These are phyloP conservation scores for Tylopilus sp. DNA, from an alignment of 1,284 basidiomycete genomes.

Conservation along the genomic window DNA sequence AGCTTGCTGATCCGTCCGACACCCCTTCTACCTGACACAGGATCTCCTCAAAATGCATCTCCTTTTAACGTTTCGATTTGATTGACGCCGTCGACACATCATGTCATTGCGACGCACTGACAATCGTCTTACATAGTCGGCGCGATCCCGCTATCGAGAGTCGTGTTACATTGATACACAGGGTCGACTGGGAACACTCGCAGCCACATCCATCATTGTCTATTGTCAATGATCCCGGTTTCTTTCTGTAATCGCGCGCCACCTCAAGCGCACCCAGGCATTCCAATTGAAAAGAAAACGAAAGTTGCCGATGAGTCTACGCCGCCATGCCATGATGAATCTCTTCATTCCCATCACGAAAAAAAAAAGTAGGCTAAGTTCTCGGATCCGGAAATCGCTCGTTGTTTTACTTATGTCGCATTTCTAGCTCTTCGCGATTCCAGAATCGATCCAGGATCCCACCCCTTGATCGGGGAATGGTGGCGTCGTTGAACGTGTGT, in stretches of 20 bases:
- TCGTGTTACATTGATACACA: background rate
- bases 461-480: constrained; percentile 2
- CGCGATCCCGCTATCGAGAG: constrained; percentile 1
- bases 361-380: background rate
- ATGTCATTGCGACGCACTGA: background rate
- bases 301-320: background rate
- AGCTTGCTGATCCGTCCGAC: background rate
- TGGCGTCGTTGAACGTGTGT: background rate
- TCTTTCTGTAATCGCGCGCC: background rate
- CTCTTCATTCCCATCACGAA: background rate
- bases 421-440: no score
- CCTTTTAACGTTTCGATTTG: constrained; percentile 4
- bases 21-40: constrained; percentile 8
- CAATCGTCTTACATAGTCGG: background rate
- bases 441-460: background rate
- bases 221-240: background rate
- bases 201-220: background rate
- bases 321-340: background rate
- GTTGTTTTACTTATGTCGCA: no score
- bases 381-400: background rate
- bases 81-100: constrained; percentile 12
- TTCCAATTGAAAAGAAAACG: background rate
- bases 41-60: constrained; percentile 10
- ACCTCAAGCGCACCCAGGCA: background rate
- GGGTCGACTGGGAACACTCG: background rate